Evolutionary conservation across 305 asterid genomes (phyloP).

Genomic region (Euphrasia arctica): DNA sequence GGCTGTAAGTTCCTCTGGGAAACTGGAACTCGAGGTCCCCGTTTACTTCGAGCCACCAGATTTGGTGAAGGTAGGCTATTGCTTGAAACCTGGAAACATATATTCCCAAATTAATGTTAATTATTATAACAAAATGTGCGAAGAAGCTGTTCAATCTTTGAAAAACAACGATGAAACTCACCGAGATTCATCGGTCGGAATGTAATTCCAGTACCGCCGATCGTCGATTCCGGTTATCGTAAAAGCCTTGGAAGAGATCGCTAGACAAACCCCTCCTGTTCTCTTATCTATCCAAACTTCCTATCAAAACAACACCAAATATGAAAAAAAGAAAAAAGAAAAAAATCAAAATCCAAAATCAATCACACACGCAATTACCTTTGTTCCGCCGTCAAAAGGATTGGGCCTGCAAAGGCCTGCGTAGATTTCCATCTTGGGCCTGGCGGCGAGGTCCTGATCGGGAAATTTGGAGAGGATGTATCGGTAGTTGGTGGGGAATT

Average conservation of each 20-base stretch:
- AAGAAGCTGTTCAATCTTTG: background rate
- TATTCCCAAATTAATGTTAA: background rate
- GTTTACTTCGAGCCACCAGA: constrained; percentile 88
- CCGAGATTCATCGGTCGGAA: constrained; percentile 71
- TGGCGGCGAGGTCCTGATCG: constrained; percentile 21
- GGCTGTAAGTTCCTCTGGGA: constrained; percentile 66
- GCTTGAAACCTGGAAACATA: constrained; percentile 55
- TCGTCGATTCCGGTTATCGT: constrained; percentile 87
- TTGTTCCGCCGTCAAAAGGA: constrained; percentile 59
- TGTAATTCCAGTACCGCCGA: constrained; percentile 85
- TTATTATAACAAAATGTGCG: background rate
- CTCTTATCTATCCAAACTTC: constrained; percentile 81
- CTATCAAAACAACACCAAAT: constrained; percentile 25
- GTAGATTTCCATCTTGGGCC: constrained; percentile 52
- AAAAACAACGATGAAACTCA: constrained; percentile 22
- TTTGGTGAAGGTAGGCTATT: constrained; percentile 79
- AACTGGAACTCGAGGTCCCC: constrained; percentile 70
- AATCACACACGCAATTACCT: constrained; percentile 37
- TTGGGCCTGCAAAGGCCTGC: constrained; percentile 47
- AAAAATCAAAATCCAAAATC: background rate
- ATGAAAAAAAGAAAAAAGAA: background rate
- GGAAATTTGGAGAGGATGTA: constrained; percentile 43
- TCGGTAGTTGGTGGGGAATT: constrained; percentile 53
- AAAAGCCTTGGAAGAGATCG: constrained; percentile 71
- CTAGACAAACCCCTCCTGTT: constrained; percentile 64